Base-by-base conservation (phyloP, 108 stramenopile species). In the Pseudonitzschia pungens region DNA sequence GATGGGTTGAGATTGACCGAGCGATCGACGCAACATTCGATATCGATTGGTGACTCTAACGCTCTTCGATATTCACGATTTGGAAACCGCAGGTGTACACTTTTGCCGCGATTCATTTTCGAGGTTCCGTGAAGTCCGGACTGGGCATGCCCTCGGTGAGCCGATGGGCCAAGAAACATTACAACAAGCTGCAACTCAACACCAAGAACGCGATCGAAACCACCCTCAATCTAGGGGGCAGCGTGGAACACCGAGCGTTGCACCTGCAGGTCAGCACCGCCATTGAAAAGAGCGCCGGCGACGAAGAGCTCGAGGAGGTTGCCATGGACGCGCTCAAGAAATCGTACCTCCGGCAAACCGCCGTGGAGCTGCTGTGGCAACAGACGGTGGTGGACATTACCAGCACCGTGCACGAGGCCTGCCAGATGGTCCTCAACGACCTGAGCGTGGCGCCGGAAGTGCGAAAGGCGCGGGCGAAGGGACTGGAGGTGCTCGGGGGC, bases 381-480 rank as follows among this genome's bases (percentile, higher is more conserved):
- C 86, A 86, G n/a, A 92, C 87, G 22, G 89, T 87, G 0, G 84
- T 89, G 15, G 93, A 95, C 71, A 86, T 95, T 64, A 88, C 89
- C 10, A 70, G 78, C 16, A 95, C 93, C 2, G 58, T 95, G 51
- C 85, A 91, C 62, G 83, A 86, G 69, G 82, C 80, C 0, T 68
- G 48, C 29, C 86, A 91, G 69, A 94, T 91, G 92, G 86, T 94
- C 4, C 72, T 91, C 29, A 77, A 81, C 69, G 93, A 94, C 71
- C 82, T 79, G 44, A 75, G 77, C 66, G 90, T 92, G 0, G 71
- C 85, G 28, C 67, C 67, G 29, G 85, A 81, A 12, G 79, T 78
- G 15, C 81, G 87, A 65, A 85, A 82, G 55, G 65, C 64, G 41
- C 82, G 93, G 31, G 89, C 83, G 0, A 29, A 80, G 32, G 90